A percentile compares a stretch with the other conserved stretches of the same genome.
Conservation (phyloP, 371 early-diverging fungal species). For the Mortierella sp. region DNA sequence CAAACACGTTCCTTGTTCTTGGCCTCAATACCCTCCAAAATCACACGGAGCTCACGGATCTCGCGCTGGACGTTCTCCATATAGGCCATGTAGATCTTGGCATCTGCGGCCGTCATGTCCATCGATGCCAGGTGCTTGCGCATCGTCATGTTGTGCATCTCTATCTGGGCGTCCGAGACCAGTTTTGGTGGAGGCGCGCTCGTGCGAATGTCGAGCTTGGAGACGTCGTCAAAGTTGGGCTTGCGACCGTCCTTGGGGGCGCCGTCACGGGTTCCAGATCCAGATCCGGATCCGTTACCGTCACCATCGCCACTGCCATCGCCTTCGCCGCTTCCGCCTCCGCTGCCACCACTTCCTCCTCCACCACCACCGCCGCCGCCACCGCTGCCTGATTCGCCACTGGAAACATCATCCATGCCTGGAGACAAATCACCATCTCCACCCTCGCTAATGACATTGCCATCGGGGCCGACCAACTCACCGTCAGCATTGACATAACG, state of each 20-base stretch:
- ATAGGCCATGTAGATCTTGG: constrained; percentile 68
- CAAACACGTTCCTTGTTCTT: constrained; percentile 89
- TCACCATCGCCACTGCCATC: constrained; percentile 55
- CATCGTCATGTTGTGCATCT: constrained; percentile 79
- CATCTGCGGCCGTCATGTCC: constrained; percentile 81
- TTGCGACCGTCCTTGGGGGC: constrained; percentile 73
- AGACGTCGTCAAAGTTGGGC: constrained; percentile 76
- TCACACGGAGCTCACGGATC: constrained; percentile 82
- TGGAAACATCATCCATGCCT: constrained; percentile 27
- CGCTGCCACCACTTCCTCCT: constrained; percentile 61
- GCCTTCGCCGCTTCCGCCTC: constrained; percentile 55
- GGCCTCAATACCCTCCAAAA: constrained; percentile 83
- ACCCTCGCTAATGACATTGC: constrained; percentile 31
- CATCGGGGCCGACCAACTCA: constrained; percentile 47
- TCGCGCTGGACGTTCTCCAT: constrained; percentile 78
- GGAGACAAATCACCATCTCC: constrained; percentile 35
- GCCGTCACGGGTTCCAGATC: constrained; percentile 57
- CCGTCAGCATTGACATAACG: constrained; percentile 45
- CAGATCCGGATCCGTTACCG: constrained; percentile 57
- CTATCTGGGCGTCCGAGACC: constrained; percentile 60
- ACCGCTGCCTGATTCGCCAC: constrained; percentile 21
- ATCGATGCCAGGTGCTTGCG: constrained; percentile 73
- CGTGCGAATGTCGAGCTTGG: constrained; percentile 66
- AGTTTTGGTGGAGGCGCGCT: constrained; percentile 59
- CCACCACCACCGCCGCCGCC: constrained; percentile 60